Conservation (phyloP, 1,284 basidiomycete species). For the Rhodotorula sp. region DNA sequence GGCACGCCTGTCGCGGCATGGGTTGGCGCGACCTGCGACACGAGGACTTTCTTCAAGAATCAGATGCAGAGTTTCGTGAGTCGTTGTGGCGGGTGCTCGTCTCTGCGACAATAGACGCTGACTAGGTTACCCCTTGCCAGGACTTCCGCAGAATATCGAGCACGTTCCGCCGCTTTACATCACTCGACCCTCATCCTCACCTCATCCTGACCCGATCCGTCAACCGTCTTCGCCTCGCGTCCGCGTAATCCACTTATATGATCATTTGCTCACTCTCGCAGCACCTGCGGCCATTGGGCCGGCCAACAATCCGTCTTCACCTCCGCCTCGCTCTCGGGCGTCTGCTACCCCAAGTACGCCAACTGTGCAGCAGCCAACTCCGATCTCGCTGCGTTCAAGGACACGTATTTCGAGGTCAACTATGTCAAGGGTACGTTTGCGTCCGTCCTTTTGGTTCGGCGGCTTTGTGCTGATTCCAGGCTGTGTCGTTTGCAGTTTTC, state of each 20-base stretch:
- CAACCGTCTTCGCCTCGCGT: no score
- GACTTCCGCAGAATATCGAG: not conserved
- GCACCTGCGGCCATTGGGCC: slow-evolving; percentile 14
- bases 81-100: not conserved
- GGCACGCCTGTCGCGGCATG: slow-evolving; percentile 12
- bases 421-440: slow-evolving; percentile 17
- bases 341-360: slow-evolving; percentile 14
- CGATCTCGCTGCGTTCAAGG: not conserved
- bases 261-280: no score
- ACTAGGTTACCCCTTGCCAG: not conserved
- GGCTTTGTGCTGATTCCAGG: no score
- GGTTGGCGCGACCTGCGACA: slow-evolving; percentile 16
- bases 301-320: slow-evolving; percentile 4
- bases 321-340: not conserved
- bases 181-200: not conserved
- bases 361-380: slow-evolving; percentile 11
- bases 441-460: no score
- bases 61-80: slow-evolving; percentile 17
- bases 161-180: not conserved
- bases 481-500: no score
- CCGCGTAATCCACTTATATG: no score
- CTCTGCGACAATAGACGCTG: not conserved
- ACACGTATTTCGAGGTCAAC: slow-evolving; percentile 29
- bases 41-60: slow-evolving; percentile 4
- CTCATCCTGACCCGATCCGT: no score